Evolutionary conservation across 1,139 yeast genomes (phyloP).

Genomic region (Taphrina betulina): DNA sequence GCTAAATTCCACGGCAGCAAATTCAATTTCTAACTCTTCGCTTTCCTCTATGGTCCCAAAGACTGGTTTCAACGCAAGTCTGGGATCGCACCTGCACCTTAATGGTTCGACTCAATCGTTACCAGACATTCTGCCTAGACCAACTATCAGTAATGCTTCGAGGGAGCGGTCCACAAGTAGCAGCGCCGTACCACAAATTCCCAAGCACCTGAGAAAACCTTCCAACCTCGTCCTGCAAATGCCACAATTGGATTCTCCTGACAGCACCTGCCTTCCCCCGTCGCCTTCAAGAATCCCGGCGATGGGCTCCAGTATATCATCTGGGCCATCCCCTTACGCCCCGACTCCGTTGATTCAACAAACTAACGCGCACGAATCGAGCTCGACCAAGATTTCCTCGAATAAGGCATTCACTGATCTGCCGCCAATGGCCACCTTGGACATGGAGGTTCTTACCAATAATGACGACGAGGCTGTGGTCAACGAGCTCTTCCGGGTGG

Average conservation of each 20-base stretch:
- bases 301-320: not conserved
- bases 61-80: constrained; percentile 1
- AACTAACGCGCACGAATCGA: not conserved
- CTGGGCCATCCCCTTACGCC: not conserved
- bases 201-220: constrained; percentile 16
- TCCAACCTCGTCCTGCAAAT: constrained; percentile 13
- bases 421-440: constrained; percentile 8
- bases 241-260: not conserved
- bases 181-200: not conserved
- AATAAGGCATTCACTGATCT: not conserved
- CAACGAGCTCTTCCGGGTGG: constrained; percentile 16
- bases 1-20: not conserved
- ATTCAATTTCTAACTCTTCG: not conserved
- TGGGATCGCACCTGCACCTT: not conserved
- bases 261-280: constrained; percentile 6
- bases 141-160: not conserved
- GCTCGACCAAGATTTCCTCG: not conserved
- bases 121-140: constrained; percentile 26
- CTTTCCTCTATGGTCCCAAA: not conserved
- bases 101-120: constrained; percentile 3
- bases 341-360: not conserved
- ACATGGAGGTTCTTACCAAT: constrained; percentile 16
- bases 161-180: constrained; percentile 6
- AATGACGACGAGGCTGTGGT: constrained; percentile 17
- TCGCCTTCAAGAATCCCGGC: not conserved